Percentiles rank a stretch among this genome's conserved stretches.
Conservation (phyloP, 257 asterid genomes). For the Linderniella brevidens region DNA sequence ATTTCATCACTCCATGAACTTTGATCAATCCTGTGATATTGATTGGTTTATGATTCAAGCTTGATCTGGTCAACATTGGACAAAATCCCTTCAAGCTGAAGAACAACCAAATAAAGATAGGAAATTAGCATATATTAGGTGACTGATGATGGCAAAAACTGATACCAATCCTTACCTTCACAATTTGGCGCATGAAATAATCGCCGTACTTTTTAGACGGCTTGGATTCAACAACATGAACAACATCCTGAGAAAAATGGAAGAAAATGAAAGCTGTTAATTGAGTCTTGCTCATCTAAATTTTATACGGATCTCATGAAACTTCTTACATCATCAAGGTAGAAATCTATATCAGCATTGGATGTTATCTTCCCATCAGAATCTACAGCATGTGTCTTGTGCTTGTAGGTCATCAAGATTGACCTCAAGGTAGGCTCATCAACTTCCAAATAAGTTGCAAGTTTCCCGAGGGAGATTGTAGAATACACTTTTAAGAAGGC, state of each 20-base stretch:
- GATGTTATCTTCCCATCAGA: constrained; percentile 56
- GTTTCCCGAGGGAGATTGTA: constrained; percentile 67
- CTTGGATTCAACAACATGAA: constrained; percentile 45
- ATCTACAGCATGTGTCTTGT: constrained; percentile 81
- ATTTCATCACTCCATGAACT: too few species aligned
- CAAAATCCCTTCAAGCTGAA: constrained; percentile 4
- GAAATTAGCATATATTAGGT: not conserved
- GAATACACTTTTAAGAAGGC: constrained; percentile 78
- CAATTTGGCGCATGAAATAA: constrained; percentile 59
- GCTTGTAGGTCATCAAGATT: constrained; percentile 84
- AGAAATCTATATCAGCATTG: constrained; percentile 77
- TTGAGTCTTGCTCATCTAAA: not conserved
- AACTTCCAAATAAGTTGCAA: constrained; percentile 68
- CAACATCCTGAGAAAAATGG: constrained; percentile 29
- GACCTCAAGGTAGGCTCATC: constrained; percentile 86
- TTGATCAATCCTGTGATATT: too few species aligned
- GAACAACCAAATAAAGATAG: not conserved
- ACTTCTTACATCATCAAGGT: constrained; percentile 80
- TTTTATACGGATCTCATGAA: not conserved
- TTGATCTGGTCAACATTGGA: constrained; percentile 1
- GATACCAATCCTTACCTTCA: constrained; percentile 27
- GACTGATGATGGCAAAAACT: not conserved
- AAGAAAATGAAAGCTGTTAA: not conserved
- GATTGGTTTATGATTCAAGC: not conserved
- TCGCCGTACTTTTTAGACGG: constrained; percentile 52